These are phyloP conservation scores for Usnea hakonensis DNA, from an alignment of 495 filamentous ascomycete genomes.

Conservation along the genomic window DNA sequence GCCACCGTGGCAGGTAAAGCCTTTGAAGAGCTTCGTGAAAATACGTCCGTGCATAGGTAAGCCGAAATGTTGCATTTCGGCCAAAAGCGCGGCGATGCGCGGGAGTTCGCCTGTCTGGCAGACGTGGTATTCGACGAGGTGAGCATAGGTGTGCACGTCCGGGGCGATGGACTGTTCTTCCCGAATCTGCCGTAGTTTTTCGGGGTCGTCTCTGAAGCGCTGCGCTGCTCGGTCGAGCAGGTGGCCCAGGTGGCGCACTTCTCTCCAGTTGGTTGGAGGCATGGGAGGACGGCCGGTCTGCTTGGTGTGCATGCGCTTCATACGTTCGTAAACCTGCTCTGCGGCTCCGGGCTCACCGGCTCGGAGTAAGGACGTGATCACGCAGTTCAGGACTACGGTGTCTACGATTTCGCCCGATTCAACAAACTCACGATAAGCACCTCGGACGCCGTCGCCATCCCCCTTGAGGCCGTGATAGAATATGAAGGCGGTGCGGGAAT, in stretches of 20 bases:
- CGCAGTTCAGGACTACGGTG: constrained; percentile 74
- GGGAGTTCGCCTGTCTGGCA: constrained; percentile 48
- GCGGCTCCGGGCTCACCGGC: constrained; percentile 65
- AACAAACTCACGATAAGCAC: constrained; percentile 68
- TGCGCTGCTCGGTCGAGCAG: constrained; percentile 41
- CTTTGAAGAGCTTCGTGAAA: constrained; percentile 59
- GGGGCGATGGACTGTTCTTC: constrained; percentile 49
- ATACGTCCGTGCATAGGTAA: constrained; percentile 54
- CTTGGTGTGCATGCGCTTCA: constrained; percentile 55
- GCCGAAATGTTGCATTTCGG: constrained; percentile 54
- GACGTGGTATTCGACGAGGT: constrained; percentile 48
- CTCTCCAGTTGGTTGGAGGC: constrained; percentile 49
- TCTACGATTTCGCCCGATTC: constrained; percentile 79
- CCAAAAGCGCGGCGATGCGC: constrained; percentile 47
- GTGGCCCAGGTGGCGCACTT: constrained; percentile 40
- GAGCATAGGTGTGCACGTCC: constrained; percentile 54
- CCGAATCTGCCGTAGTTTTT: constrained; percentile 43
- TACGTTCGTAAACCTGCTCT: constrained; percentile 69
- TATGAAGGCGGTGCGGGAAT: constrained; percentile 71
- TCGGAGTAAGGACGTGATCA: constrained; percentile 69
- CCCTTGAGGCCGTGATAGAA: constrained; percentile 66
- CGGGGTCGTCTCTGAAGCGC: constrained; percentile 45
- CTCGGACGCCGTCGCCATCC: constrained; percentile 60
- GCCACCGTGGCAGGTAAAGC: constrained; percentile 59
- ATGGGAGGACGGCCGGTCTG: constrained; percentile 24